Evolutionary conservation across 768 basidiomycete genomes (phyloP).

Genomic region (Lactifluus subvellereus): DNA sequence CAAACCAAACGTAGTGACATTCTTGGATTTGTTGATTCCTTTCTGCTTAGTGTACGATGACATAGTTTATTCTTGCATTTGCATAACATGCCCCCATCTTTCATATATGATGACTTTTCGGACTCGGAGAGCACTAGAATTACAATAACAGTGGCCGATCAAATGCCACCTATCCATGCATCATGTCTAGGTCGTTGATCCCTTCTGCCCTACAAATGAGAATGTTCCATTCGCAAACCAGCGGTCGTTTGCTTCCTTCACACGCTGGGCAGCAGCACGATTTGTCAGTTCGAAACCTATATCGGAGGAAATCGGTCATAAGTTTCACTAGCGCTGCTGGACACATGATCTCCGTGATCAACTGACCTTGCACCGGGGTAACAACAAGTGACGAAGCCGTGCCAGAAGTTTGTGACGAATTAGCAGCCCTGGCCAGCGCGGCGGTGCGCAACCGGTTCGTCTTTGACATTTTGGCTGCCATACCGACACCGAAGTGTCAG

Average conservation of each 20-base stretch:
- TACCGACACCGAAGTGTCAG: constrained; percentile 10
- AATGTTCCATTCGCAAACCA: constrained; percentile 92
- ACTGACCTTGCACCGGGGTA: constrained; percentile 87
- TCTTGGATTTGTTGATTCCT: not conserved
- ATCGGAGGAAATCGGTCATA: constrained; percentile 2
- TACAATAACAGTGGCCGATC: not conserved
- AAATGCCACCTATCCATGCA: not conserved
- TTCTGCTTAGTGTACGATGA: constrained; percentile 17
- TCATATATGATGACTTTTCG: not conserved
- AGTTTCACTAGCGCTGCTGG: not conserved
- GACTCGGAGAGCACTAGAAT: not conserved
- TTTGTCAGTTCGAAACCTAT: constrained; percentile 93
- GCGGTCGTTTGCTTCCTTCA: constrained; percentile 93
- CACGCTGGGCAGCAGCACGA: constrained; percentile 76
- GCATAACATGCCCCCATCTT: not conserved
- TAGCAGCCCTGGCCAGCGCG: constrained; percentile 71
- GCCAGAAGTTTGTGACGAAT: constrained; percentile 56
- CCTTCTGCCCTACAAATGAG: constrained; percentile 65
- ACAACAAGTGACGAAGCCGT: constrained; percentile 90
- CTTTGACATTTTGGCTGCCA: constrained; percentile 89
- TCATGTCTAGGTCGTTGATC: constrained; percentile 25
- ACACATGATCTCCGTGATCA: not conserved
- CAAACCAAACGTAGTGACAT: constrained; percentile 33
- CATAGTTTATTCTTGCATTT: not conserved
- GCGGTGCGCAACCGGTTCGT: constrained; percentile 88